Conservation (phyloP, 345 rosid genomes). For the Eucalyptus pauciflora region DNA sequence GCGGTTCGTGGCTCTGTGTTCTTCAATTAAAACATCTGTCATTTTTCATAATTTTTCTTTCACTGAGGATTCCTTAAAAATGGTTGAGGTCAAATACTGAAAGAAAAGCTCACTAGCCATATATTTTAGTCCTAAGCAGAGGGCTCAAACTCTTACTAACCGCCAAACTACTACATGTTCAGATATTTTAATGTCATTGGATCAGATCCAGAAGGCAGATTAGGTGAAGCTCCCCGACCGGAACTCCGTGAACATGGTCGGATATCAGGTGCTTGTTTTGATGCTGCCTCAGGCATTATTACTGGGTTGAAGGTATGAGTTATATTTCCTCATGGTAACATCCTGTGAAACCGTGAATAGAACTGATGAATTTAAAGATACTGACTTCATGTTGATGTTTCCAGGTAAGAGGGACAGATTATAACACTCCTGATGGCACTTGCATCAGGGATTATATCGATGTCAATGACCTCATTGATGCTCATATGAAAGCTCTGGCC, state of each 20-base stretch:
- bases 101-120: not conserved
- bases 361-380: not conserved
- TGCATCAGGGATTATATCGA: conserved; percentile 95
- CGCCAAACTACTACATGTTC: not conserved
- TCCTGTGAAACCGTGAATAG: not conserved
- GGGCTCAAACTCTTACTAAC: not conserved
- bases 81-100: not conserved
- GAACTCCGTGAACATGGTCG: conserved; percentile 96
- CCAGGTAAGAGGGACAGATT: conserved; percentile 95
- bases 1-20: conserved; percentile 27
- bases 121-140: not conserved
- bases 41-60: not conserved
- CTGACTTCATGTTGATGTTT: not conserved
- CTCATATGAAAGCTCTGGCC: conserved; percentile 88
- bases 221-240: conserved; percentile 96
- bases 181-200: conserved; percentile 98
- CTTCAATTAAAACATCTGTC: not conserved
- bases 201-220: conserved; percentile 89
- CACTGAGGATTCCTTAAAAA: not conserved
- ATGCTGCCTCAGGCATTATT: conserved; percentile 91
- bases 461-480: conserved; percentile 92
- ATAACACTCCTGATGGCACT: conserved; percentile 84
- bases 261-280: conserved; percentile 96
- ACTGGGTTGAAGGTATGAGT: conserved; percentile 52
- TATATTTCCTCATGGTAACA: not conserved